phyloP scores from a whole-genome alignment of 345 rosid genomes.

The Lepidium aucheri region DNA sequence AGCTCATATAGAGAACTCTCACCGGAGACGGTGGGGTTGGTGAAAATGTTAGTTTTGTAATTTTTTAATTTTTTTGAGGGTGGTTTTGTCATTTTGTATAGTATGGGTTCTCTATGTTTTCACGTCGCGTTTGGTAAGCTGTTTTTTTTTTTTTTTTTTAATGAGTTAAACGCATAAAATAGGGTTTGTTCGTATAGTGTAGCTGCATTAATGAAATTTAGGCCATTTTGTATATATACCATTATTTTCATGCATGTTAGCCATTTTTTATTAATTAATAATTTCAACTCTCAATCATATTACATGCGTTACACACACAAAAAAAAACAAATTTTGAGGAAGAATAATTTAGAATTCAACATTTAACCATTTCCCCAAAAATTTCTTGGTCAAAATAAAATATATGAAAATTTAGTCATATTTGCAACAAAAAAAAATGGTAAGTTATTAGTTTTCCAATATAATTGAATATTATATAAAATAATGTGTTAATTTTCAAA shows the following conservation, averaged over 20 bases:
- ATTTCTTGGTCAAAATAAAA: too few relatives aligned
- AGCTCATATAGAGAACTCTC: slow-evolving; percentile 19
- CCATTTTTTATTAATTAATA: not conserved
- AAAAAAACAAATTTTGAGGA: too few relatives aligned
- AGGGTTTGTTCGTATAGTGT: not conserved
- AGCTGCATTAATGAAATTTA: not conserved
- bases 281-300: too few relatives aligned
- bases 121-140: slow-evolving; percentile 26
- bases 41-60: slow-evolving; percentile 8
- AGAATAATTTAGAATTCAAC: too few relatives aligned
- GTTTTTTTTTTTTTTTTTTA: not conserved
- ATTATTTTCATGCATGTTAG: not conserved
- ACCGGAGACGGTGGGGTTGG: slow-evolving; percentile 25
- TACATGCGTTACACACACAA: too few relatives aligned
- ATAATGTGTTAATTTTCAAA: too few relatives aligned
- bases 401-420: too few relatives aligned
- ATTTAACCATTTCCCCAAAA: too few relatives aligned
- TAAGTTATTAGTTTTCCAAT: too few relatives aligned
- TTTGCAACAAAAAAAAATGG: too few relatives aligned
- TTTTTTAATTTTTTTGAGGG: not conserved
- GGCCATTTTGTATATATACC: not conserved
- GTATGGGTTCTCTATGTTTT: not conserved
- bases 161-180: not conserved
- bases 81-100: not conserved
- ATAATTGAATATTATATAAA: too few relatives aligned